Conservation (phyloP, 2,329 filamentous ascomycete genomes). For the Ceratocystis alfenasii region DNA sequence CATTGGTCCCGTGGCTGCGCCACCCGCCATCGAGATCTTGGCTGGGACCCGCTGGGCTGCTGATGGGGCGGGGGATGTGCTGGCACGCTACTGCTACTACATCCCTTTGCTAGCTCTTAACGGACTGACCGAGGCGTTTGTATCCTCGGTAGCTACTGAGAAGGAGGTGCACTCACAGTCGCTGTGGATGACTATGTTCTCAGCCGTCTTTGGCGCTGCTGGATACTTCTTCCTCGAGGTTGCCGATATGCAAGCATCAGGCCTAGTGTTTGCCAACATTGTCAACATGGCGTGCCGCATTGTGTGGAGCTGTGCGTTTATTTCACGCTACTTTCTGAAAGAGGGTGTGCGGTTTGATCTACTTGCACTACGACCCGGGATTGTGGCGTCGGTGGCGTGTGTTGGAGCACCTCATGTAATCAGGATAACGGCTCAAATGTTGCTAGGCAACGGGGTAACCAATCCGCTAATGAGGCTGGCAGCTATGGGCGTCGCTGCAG, state of each 20-base stretch:
- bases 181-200: conserved; percentile 74
- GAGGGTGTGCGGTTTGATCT: conserved; percentile 35
- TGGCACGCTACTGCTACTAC: conserved; percentile 80
- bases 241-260: conserved; percentile 58
- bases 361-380: conserved; percentile 34
- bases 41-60: conserved; percentile 66
- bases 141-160: conserved; percentile 71
- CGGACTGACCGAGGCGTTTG: conserved; percentile 83
- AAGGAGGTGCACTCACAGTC: conserved; percentile 66
- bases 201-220: conserved; percentile 57
- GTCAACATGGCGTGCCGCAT: conserved; percentile 85
- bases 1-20: conserved; percentile 64
- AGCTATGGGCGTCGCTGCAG: conserved; percentile 39
- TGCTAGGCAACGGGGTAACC: not conserved
- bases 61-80: conserved; percentile 58
- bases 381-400: conserved; percentile 34
- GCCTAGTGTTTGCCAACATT: conserved; percentile 74
- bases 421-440: conserved; percentile 23
- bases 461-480: conserved; percentile 29
- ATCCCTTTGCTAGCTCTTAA: conserved; percentile 87
- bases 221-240: conserved; percentile 66
- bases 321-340: conserved; percentile 48
- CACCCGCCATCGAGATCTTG: conserved; percentile 59
- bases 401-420: conserved; percentile 36
- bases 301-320: conserved; percentile 65